Base-by-base conservation (phyloP, 345 rosid genomes). In the Hibiscus syriacus region DNA sequence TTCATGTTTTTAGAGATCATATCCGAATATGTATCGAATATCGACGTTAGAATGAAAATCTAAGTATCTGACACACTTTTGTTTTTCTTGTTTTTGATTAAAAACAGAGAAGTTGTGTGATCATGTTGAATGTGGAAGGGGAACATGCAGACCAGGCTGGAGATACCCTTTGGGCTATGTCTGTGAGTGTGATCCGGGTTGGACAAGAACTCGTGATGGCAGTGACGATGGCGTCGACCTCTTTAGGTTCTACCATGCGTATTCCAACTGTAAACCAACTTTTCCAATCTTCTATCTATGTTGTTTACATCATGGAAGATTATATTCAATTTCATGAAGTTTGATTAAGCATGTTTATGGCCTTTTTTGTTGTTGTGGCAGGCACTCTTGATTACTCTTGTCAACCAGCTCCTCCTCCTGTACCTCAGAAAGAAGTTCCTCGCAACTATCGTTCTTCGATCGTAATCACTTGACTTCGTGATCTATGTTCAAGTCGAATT, bases 91-190 rank as follows among this genome's bases (percentile, higher is more conserved):
- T n/a, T 14, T 55, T 25, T 22, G 14, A 1, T 39, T 38, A 50
- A 22, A 41, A 61, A 56, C 78, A 82, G 92, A 68, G 11, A 70
- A 27, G 39, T 5, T 78, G 27, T 86, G 92, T 61, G 66, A 84
- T 3, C 58, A 68, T 20, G 89, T 84, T 67, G 48, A 82, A 3
- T 86, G 92, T 66, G 92, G 89, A 30, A 84, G 74, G 63, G 92
- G 92, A 60, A 76, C 49, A 20, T 86, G 92, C 64, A 78, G 43
- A 48, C 69, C 72, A 36, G 19, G 81, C 52, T 34, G 46, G 32
- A 61, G 45, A 17, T 68, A 68, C 70, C 84, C 81, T 10, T 62
- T 74, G 13, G 48, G 36, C 36, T 86, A 69, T 70, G 52, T 27
- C 39, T 86, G 92, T 50, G 70, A 82, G 58, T 86, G 92, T 67